phyloP scores from a whole-genome alignment of 2,329 filamentous ascomycete genomes.

The Cercospora sp. region DNA sequence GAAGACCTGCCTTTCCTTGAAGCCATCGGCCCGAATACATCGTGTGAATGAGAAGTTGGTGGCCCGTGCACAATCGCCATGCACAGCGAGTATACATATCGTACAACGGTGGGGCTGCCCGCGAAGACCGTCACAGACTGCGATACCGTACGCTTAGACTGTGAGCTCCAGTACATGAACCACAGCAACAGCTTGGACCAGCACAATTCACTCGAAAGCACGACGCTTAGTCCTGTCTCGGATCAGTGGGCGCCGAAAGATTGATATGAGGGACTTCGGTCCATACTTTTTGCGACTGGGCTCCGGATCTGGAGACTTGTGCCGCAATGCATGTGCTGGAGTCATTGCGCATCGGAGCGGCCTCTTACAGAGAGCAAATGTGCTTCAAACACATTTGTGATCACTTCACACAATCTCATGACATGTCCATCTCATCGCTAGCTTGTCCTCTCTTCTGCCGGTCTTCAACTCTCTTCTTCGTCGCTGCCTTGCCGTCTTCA shows the following conservation, averaged over 20 bases:
- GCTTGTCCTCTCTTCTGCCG: conserved; percentile 44
- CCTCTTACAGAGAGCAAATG: too few relatives aligned
- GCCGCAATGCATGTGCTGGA: neutral
- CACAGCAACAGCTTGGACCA: neutral
- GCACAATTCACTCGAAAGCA: neutral
- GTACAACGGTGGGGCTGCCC: too few relatives aligned
- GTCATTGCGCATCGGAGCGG: neutral
- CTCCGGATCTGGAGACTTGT: neutral
- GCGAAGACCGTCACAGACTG: neutral
- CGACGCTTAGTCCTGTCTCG: neutral
- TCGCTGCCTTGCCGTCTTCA: conserved; percentile 63
- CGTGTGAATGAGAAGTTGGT: neutral
- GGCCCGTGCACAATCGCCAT: neutral
- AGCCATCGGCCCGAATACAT: neutral
- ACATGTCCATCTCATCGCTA: conserved; percentile 45
- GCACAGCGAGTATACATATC: neutral
- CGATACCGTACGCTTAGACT: neutral
- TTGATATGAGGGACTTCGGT: neutral
- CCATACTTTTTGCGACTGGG: neutral
- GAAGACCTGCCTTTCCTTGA: neutral
- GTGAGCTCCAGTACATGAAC: neutral
- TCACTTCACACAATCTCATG: conserved; percentile 19
- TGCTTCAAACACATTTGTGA: neutral
- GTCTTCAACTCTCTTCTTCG: conserved; percentile 52
- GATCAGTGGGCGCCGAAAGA: neutral